These are phyloP conservation scores for Epithemia pelagica DNA, from an alignment of 108 stramenopile genomes.

Conservation along the genomic window DNA sequence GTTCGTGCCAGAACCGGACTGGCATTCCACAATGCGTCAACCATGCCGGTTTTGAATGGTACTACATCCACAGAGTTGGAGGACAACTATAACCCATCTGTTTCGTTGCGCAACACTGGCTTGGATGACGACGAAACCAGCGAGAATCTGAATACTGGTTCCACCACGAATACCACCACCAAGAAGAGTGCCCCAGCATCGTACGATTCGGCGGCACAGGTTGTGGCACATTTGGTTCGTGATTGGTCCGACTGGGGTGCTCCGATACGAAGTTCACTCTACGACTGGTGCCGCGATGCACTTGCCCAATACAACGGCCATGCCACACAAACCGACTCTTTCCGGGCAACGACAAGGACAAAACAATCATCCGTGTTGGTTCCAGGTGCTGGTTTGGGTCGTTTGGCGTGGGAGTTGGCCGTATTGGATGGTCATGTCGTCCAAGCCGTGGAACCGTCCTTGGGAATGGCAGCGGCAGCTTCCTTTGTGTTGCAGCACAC, in stretches of 20 bases:
- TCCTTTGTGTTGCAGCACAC: slow-evolving; percentile 31
- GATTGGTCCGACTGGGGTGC: slow-evolving; percentile 60
- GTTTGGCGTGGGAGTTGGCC: slow-evolving; percentile 69
- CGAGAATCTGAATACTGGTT: background rate
- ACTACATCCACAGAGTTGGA: no score
- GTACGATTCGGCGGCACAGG: slow-evolving; percentile 59
- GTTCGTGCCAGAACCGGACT: background rate
- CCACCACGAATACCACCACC: background rate
- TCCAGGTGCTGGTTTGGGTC: slow-evolving; percentile 74
- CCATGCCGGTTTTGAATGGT: background rate
- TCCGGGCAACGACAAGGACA: background rate
- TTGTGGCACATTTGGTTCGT: slow-evolving; percentile 64
- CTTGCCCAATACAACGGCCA: slow-evolving; percentile 23
- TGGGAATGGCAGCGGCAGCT: slow-evolving; percentile 69
- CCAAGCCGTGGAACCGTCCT: slow-evolving; percentile 71
- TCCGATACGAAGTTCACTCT: slow-evolving; percentile 33
- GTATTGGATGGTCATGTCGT: slow-evolving; percentile 33
- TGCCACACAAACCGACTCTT: background rate
- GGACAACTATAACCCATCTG: no score
- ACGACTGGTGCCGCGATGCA: slow-evolving; percentile 57
- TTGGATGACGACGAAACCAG: background rate
- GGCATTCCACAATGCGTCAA: background rate
- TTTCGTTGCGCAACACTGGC: background rate
- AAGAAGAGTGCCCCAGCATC: background rate
- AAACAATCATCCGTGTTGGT: slow-evolving; percentile 35